Evolutionary conservation across 2,329 filamentous ascomycete species (phyloP).

Genomic region (Tolypocladium paradoxum): DNA sequence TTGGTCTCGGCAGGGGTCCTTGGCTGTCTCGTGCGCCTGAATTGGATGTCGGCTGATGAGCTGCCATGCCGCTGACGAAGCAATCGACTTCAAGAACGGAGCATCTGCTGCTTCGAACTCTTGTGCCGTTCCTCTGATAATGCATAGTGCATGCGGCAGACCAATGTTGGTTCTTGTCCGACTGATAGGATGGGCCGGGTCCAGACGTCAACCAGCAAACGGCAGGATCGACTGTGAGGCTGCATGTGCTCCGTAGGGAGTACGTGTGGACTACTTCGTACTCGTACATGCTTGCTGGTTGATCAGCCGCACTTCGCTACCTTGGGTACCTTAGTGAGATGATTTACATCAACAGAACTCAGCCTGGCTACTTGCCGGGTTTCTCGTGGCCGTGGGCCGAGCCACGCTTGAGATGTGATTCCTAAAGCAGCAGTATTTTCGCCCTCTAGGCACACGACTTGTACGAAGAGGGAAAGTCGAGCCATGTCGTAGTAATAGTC

Average conservation of each 20-base stretch:
- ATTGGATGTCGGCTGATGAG: not conserved
- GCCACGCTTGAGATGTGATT: not conserved
- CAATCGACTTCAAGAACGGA: not conserved
- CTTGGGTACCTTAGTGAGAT: too few relatives aligned
- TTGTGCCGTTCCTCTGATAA: not conserved
- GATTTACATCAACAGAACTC: not conserved
- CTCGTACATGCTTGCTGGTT: not conserved
- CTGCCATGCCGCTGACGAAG: not conserved
- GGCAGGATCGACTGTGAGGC: not conserved
- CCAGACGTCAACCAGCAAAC: too few relatives aligned
- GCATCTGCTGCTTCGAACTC: not conserved
- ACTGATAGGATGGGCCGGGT: not conserved
- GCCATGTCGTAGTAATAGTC: too few relatives aligned
- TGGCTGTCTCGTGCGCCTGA: not conserved
- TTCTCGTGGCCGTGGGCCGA: not conserved
- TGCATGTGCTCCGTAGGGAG: too few relatives aligned
- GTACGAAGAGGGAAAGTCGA: too few relatives aligned
- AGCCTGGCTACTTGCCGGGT: too few relatives aligned
- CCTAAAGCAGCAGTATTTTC: too few relatives aligned
- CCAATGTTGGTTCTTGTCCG: not conserved
- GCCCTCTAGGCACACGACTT: too few relatives aligned
- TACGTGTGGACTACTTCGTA: too few relatives aligned
- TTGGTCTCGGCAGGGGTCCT: not conserved
- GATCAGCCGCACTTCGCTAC: not conserved
- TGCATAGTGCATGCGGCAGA: not conserved